Conservation (phyloP, 2,329 filamentous ascomycete genomes). For the Pseudogymnoascus sp. region DNA sequence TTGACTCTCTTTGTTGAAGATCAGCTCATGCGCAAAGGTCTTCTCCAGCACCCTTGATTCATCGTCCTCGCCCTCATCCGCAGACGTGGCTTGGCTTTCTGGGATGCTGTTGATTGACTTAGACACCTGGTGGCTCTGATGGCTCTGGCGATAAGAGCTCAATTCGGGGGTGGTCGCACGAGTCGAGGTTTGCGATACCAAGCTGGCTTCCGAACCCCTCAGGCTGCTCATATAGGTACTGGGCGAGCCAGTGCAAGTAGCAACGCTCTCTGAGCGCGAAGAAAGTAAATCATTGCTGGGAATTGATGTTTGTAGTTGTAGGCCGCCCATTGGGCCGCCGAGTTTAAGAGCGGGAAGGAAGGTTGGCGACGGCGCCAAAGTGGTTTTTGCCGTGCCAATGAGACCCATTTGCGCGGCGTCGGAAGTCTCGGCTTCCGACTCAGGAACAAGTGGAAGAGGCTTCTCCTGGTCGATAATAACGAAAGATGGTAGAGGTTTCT, state of each 20-base stretch:
- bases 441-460: slow-evolving; percentile 57
- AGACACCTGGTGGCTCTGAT: slow-evolving; percentile 44
- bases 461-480: slow-evolving; percentile 50
- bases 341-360: slow-evolving; percentile 3
- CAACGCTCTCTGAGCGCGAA: slow-evolving; percentile 60
- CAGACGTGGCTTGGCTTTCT: slow-evolving; percentile 54
- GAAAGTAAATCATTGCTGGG: slow-evolving; percentile 26
- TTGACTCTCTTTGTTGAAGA: slow-evolving; percentile 89
- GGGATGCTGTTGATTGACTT: slow-evolving; percentile 60
- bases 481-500: slow-evolving; percentile 18
- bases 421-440: slow-evolving; percentile 1
- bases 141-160: slow-evolving; percentile 14
- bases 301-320: not conserved
- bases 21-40: slow-evolving; percentile 83
- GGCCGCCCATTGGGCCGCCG: not conserved
- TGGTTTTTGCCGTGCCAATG: slow-evolving; percentile 4
- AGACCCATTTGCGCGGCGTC: slow-evolving; percentile 2
- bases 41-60: slow-evolving; percentile 83
- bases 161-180: slow-evolving; percentile 79
- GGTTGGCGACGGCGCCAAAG: slow-evolving; percentile 1
- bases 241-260: slow-evolving; percentile 66
- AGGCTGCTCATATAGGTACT: slow-evolving; percentile 66
- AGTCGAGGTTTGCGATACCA: slow-evolving; percentile 75
- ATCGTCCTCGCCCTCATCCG: slow-evolving; percentile 69
- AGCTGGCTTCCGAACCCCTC: slow-evolving; percentile 71